phyloP scores from a whole-genome alignment of 768 basidiomycete species.

The Agaricus sinodeliciosus region DNA sequence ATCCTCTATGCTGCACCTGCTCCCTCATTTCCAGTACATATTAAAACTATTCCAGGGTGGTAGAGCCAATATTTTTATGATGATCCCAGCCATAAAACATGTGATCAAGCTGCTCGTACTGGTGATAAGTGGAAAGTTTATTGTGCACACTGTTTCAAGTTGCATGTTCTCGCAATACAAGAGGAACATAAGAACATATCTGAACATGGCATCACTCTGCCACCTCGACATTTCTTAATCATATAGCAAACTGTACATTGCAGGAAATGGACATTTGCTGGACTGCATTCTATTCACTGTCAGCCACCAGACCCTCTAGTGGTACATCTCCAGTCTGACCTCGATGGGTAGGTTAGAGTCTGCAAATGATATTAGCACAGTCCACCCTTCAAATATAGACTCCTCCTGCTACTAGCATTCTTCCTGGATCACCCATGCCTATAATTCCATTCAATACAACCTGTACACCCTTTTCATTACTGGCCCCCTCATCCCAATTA shows the following conservation, averaged over 20 bases:
- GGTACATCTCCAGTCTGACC: neutral
- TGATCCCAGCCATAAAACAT: neutral
- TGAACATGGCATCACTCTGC: neutral
- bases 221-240: neutral
- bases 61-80: neutral
- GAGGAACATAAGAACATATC: neutral
- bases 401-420: no score
- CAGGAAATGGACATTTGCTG: neutral
- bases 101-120: neutral
- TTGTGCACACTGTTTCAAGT: constrained; percentile 7
- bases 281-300: neutral
- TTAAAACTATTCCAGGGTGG: neutral
- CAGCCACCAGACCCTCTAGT: neutral
- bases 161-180: neutral
- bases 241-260: neutral
- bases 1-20: no score
- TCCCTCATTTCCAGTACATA: no score
- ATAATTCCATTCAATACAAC: no score
- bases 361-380: neutral
- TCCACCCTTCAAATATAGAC: neutral
- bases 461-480: no score
- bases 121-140: constrained; percentile 9
- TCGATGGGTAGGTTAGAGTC: neutral
- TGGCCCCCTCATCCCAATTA: no score
- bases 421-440: no score